Evolutionary conservation across 495 filamentous ascomycete genomes (phyloP).

Genomic region (Penicillium coffeae): DNA sequence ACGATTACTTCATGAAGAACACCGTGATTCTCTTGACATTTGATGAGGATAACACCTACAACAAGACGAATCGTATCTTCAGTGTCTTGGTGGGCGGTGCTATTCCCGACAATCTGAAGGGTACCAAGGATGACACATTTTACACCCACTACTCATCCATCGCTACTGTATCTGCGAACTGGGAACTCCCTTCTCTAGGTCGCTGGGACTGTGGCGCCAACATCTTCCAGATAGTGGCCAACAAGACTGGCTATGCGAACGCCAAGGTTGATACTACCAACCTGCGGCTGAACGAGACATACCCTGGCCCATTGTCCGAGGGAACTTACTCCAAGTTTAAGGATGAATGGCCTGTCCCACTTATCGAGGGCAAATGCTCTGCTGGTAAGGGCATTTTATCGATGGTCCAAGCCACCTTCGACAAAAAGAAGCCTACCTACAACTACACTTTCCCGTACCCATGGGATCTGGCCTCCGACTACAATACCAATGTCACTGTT

Average conservation of each 20-base stretch:
- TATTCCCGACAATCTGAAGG: slow-evolving; percentile 52
- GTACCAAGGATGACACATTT: slow-evolving; percentile 60
- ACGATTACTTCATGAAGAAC: slow-evolving; percentile 59
- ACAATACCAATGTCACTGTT: slow-evolving; percentile 28
- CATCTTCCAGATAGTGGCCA: slow-evolving; percentile 57
- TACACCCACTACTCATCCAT: slow-evolving; percentile 73
- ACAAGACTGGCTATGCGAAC: slow-evolving; percentile 55
- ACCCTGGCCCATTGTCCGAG: slow-evolving; percentile 40
- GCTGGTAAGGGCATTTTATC: slow-evolving; percentile 41
- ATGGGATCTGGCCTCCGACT: slow-evolving; percentile 13
- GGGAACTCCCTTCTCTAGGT: slow-evolving; percentile 62
- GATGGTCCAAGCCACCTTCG: slow-evolving; percentile 37
- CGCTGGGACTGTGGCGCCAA: slow-evolving; percentile 72
- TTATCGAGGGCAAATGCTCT: slow-evolving; percentile 38
- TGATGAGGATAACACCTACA: slow-evolving; percentile 59
- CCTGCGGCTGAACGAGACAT: slow-evolving; percentile 42
- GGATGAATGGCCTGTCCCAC: slow-evolving; percentile 39
- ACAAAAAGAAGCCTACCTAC: slow-evolving; percentile 30
- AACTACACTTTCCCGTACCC: slow-evolving; percentile 40
- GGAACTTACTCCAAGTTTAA: slow-evolving; percentile 28
- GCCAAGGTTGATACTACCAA: slow-evolving; percentile 42
- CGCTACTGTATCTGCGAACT: slow-evolving; percentile 64
- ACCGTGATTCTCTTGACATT: slow-evolving; percentile 51
- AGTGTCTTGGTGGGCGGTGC: slow-evolving; percentile 62
- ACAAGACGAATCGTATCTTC: slow-evolving; percentile 7